Conservation (phyloP, 1,284 basidiomycete genomes). For the Neotropicomus parvogracilis region DNA sequence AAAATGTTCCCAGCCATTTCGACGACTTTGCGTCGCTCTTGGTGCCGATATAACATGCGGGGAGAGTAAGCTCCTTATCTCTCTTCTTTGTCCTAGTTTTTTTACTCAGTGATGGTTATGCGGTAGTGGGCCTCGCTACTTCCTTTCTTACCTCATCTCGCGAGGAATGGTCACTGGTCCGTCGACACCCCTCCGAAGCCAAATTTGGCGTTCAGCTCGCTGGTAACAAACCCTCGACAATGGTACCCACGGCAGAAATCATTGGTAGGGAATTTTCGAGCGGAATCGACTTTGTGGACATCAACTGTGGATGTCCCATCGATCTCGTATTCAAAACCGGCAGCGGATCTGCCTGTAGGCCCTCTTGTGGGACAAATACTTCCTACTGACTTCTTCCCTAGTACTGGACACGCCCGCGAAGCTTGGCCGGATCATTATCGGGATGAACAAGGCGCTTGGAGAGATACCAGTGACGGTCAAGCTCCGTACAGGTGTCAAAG, state of each 20-base stretch:
- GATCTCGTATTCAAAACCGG: constrained; percentile 93
- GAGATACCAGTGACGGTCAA: constrained; percentile 96
- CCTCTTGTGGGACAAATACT: neutral
- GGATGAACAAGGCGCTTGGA: constrained; percentile 90
- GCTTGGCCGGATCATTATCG: constrained; percentile 82
- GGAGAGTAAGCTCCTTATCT: constrained; percentile 59
- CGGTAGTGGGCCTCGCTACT: constrained; percentile 73
- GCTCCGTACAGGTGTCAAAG: constrained; percentile 88
- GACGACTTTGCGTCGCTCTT: constrained; percentile 80
- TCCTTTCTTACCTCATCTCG: constrained; percentile 81
- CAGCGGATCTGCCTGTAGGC: constrained; percentile 82
- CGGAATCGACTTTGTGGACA: constrained; percentile 85
- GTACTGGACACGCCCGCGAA: constrained; percentile 83
- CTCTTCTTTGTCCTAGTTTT: neutral
- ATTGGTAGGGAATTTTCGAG: constrained; percentile 65
- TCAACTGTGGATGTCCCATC: constrained; percentile 97
- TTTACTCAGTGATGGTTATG: constrained; percentile 1
- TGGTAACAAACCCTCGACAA: constrained; percentile 70
- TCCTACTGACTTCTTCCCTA: constrained; percentile 18
- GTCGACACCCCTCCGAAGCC: constrained; percentile 82
- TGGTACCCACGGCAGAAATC: constrained; percentile 84
- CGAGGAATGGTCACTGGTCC: constrained; percentile 88
- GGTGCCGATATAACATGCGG: constrained; percentile 95
- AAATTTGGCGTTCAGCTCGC: constrained; percentile 91
- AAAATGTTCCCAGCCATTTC: constrained; percentile 69